Evolutionary conservation across 306 rosid species (phyloP), one percentile per base, ranked within the genome.

Genomic region (Fragaria ananassa): DNA sequence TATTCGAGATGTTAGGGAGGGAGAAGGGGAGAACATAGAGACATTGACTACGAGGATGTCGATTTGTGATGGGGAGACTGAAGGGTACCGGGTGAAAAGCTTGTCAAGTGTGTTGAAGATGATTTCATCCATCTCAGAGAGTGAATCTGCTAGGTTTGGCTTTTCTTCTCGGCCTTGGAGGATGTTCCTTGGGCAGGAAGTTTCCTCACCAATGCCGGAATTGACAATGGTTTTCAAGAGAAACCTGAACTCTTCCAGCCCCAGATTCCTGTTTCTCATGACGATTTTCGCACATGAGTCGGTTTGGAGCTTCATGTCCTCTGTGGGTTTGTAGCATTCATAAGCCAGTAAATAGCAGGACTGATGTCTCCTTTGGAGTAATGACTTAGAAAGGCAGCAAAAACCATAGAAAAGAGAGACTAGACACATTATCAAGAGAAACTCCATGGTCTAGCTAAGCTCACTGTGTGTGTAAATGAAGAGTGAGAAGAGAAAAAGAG

Each of bases 11-110:
- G 97, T 71, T 12, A 93, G 87, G 11, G 96, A 93, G 15, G 98
- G 98, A 0, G 86, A 71, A 0, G 97, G 93, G 34, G 97, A 83
- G 79, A 93, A 88, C 82, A 91, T 74, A 0, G 96, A 93, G 21
- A 93, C 97, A n/a, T 93, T 93, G 3, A 93, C 98, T 3, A 88
- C 88, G 2, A 91, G 92, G 8, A 93, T 77, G 83, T 93, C 90
- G 7, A 93, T 81, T 19, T 91, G 83, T 0, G 85, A 79, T 3
- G 96, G 98, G 18, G 86, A 80, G n/a, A 93, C 57, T 0, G 85
- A 8, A 45, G 42, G 76, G 0, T 88, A 85, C 42, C 25, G 81
- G 1, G 49, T 35, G 54, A 93, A 93, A 29, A 91, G 96, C 0
- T 67, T 76, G 79, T 91, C 97, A 0, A 93, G 97, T 1, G 97